Conservation (phyloP, 2,329 filamentous ascomycete species). For the Curvularia spicifera region DNA sequence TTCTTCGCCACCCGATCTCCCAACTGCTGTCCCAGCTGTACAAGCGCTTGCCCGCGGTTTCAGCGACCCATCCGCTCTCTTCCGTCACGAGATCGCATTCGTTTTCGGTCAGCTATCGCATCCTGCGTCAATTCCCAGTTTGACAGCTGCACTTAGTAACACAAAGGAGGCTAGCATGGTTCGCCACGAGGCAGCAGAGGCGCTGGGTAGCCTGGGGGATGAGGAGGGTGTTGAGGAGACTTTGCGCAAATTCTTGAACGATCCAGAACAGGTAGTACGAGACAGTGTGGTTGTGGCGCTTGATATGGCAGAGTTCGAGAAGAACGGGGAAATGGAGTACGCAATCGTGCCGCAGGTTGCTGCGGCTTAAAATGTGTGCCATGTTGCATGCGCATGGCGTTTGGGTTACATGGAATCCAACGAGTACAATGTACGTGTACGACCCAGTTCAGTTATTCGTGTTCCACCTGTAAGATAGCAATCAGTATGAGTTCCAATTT, state of each 20-base stretch:
- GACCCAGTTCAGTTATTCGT: constrained; percentile 65
- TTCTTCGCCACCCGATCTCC: constrained; percentile 87
- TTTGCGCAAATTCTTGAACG: constrained; percentile 81
- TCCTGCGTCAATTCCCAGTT: constrained; percentile 91
- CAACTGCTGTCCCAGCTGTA: constrained; percentile 87
- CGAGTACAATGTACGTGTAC: constrained; percentile 15
- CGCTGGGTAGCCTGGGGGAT: constrained; percentile 89
- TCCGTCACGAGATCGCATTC: constrained; percentile 97
- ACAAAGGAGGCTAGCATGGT: constrained; percentile 91
- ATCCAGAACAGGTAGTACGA: constrained; percentile 89
- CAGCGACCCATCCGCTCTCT: constrained; percentile 84
- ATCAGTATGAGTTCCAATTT: constrained; percentile 24
- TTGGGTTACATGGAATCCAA: constrained; percentile 25
- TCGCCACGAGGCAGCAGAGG: constrained; percentile 95
- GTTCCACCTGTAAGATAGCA: constrained; percentile 54
- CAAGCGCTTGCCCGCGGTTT: constrained; percentile 85
- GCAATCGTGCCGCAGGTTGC: constrained; percentile 73
- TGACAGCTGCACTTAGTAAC: constrained; percentile 79
- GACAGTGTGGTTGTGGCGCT: constrained; percentile 95
- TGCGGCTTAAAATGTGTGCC: constrained; percentile 27
- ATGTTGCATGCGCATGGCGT: constrained; percentile 36
- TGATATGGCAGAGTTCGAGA: constrained; percentile 98
- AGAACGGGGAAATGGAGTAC: constrained; percentile 86
- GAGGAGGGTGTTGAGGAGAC: constrained; percentile 91
- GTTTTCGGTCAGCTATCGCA: constrained; percentile 97